phyloP scores from a whole-genome alignment of 176 grass and related monocot species.

The Poa pratensis region DNA sequence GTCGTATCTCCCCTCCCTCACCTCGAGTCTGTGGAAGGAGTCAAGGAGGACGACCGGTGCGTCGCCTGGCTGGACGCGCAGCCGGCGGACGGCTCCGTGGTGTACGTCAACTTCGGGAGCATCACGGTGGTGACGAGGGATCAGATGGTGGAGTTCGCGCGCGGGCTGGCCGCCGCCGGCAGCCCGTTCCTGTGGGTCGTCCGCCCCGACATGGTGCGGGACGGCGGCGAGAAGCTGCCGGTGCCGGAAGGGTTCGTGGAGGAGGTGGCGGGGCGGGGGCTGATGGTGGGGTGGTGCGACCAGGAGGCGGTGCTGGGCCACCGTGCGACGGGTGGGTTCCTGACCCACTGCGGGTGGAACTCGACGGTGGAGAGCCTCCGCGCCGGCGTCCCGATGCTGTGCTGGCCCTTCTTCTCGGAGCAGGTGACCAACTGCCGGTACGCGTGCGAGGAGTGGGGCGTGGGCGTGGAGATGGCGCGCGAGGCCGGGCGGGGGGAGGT shows the following conservation, averaged over 20 bases:
- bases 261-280: not conserved
- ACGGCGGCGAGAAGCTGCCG: slow-evolving; percentile 15
- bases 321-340: slow-evolving; percentile 63
- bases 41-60: slow-evolving; percentile 57
- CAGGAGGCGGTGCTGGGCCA: slow-evolving; percentile 25
- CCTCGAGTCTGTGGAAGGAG: slow-evolving; percentile 67
- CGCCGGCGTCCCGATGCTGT: slow-evolving; percentile 20
- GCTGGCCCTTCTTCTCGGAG: slow-evolving; percentile 25
- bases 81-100: slow-evolving; percentile 33
- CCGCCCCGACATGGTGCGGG: slow-evolving; percentile 60
- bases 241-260: slow-evolving; percentile 10
- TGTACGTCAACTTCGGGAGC: slow-evolving; percentile 70
- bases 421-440: slow-evolving; percentile 32
- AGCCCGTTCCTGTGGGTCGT: slow-evolving; percentile 73
- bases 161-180: slow-evolving; percentile 56
- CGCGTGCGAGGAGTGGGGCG: slow-evolving; percentile 22
- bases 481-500: slow-evolving; percentile 9
- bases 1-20: slow-evolving; percentile 41
- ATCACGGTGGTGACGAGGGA: slow-evolving; percentile 55
- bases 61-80: slow-evolving; percentile 59
- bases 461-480: slow-evolving; percentile 3
- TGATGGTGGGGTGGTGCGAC: slow-evolving; percentile 30
- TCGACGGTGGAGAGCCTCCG: slow-evolving; percentile 59
- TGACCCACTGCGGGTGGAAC: slow-evolving; percentile 90
- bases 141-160: slow-evolving; percentile 68